phyloP scores from a whole-genome alignment of 2,329 filamentous ascomycete genomes.

The Pyrenophora tritici-repentis region DNA sequence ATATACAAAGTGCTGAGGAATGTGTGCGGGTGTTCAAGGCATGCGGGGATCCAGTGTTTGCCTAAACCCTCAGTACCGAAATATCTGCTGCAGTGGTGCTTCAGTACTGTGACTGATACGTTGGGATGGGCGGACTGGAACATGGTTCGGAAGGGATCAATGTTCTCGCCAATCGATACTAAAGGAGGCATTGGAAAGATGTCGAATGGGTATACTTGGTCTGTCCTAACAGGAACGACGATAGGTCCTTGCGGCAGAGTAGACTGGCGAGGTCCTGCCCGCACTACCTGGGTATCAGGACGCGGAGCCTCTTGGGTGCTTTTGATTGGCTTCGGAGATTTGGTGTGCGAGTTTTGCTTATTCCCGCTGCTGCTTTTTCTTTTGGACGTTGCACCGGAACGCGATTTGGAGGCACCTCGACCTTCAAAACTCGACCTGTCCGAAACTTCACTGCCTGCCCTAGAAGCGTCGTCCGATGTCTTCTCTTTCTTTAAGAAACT shows the following conservation, averaged over 20 bases:
- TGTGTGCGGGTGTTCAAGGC: constrained; percentile 40
- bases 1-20: constrained; percentile 47
- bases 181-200: constrained; percentile 19
- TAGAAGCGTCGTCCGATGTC: constrained; percentile 13
- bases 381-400: constrained; percentile 3
- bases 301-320: constrained; percentile 3
- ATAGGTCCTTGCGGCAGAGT: constrained; percentile 29
- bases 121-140: constrained; percentile 34
- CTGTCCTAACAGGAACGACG: constrained; percentile 21
- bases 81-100: constrained; percentile 40
- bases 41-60: constrained; percentile 41
- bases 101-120: constrained; percentile 42
- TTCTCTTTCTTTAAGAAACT: constrained; percentile 34
- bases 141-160: constrained; percentile 46
- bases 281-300: constrained; percentile 12
- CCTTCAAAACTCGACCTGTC: constrained; percentile 18
- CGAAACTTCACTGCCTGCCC: constrained; percentile 26
- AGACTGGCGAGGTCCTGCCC: constrained; percentile 11
- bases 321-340: constrained; percentile 6
- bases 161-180: constrained; percentile 34
- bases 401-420: constrained; percentile 15
- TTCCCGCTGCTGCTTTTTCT: neutral
- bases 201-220: constrained; percentile 29
- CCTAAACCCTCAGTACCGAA: constrained; percentile 45
- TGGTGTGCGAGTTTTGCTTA: constrained; percentile 10